These are phyloP conservation scores for Phaeosphaeria sp. DNA, from an alignment of 2,329 filamentous ascomycete genomes.

Conservation along the genomic window DNA sequence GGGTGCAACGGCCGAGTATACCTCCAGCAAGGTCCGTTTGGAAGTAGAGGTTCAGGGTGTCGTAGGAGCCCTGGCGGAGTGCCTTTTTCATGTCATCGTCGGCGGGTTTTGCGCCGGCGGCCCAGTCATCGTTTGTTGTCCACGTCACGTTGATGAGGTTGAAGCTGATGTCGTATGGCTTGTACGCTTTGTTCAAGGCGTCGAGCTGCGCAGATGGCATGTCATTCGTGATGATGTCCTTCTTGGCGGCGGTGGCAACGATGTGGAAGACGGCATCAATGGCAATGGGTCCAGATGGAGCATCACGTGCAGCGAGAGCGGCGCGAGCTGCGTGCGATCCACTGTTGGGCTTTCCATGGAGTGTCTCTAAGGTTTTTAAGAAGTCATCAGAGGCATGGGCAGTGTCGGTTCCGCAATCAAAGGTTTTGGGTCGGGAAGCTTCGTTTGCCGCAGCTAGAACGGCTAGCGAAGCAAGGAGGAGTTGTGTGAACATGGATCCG, in stretches of 20 bases:
- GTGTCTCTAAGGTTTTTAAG: slow-evolving; percentile 44
- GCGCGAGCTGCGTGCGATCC: slow-evolving; percentile 39
- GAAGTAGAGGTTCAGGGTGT: slow-evolving; percentile 65
- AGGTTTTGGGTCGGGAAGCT: slow-evolving; percentile 37
- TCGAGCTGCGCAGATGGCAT: slow-evolving; percentile 50
- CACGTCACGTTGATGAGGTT: slow-evolving; percentile 57
- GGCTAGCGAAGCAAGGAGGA: slow-evolving; percentile 44
- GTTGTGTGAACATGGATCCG: slow-evolving; percentile 29
- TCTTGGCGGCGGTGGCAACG: slow-evolving; percentile 46
- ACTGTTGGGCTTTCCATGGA: slow-evolving; percentile 37
- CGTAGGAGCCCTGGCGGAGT: slow-evolving; percentile 61
- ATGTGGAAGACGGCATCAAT: slow-evolving; percentile 56
- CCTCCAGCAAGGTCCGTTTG: slow-evolving; percentile 58
- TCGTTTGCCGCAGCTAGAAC: slow-evolving; percentile 25
- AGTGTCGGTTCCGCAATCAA: slow-evolving; percentile 52
- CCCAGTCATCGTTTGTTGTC: slow-evolving; percentile 63
- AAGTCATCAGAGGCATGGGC: slow-evolving; percentile 48
- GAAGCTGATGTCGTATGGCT: slow-evolving; percentile 60
- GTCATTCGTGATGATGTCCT: slow-evolving; percentile 48
- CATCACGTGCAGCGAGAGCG: slow-evolving; percentile 28
- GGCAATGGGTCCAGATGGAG: slow-evolving; percentile 34
- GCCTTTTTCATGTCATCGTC: slow-evolving; percentile 60
- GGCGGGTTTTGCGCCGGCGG: slow-evolving; percentile 54
- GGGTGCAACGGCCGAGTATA: slow-evolving; percentile 62
- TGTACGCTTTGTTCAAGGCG: slow-evolving; percentile 53